A percentile compares a stretch with the other conserved stretches of the same genome.
These are phyloP conservation scores for Paecilomyces dactylethromorphus DNA, from an alignment of 2,329 filamentous ascomycete species.

Conservation along the genomic window DNA sequence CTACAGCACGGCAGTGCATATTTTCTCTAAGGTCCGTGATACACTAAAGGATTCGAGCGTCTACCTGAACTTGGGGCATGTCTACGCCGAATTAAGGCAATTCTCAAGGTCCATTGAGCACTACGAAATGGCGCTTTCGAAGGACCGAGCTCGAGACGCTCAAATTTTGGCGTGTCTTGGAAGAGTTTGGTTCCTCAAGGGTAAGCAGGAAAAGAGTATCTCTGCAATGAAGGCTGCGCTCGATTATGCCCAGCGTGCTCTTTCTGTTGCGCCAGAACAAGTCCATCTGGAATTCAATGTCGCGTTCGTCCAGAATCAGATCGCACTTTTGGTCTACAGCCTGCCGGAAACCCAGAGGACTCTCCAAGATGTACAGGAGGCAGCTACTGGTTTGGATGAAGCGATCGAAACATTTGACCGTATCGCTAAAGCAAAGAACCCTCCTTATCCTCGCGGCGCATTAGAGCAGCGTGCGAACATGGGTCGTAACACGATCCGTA, in stretches of 20 bases:
- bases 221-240: constrained; percentile 58
- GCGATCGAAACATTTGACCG: constrained; percentile 66
- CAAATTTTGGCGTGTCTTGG: constrained; percentile 79
- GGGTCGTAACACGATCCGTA: constrained; percentile 90
- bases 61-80: constrained; percentile 87
- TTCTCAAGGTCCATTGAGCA: constrained; percentile 87
- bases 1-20: constrained; percentile 69
- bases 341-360: constrained; percentile 71
- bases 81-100: constrained; percentile 84
- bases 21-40: constrained; percentile 86
- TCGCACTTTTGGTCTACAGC: constrained; percentile 72
- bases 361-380: constrained; percentile 72
- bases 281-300: constrained; percentile 96
- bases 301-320: constrained; percentile 92
- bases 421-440: constrained; percentile 55
- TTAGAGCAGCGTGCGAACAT: constrained; percentile 95
- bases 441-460: constrained; percentile 84
- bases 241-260: constrained; percentile 60
- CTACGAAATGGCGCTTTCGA: constrained; percentile 78
- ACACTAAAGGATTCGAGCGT: constrained; percentile 83
- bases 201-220: constrained; percentile 60
- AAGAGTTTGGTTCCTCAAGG: constrained; percentile 78
- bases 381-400: constrained; percentile 71
- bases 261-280: constrained; percentile 72
- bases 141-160: constrained; percentile 71